phyloP scores from a whole-genome alignment of 202 grass and related monocot genomes.

The Saccharum hybrid region DNA sequence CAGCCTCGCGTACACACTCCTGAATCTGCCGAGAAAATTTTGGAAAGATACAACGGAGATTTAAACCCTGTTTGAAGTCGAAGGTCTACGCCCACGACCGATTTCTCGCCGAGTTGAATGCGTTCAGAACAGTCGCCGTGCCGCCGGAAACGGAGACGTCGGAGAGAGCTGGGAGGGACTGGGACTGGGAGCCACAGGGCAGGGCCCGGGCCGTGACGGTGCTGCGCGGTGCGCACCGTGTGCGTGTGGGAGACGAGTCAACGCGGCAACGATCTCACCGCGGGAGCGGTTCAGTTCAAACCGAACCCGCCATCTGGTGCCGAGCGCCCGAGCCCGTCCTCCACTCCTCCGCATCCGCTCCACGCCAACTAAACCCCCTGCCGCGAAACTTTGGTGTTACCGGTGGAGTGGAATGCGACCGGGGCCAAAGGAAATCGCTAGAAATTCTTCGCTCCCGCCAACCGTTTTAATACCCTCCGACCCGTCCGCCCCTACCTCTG shows the following conservation, averaged over 20 bases:
- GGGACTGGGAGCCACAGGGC: background rate
- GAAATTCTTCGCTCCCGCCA: slow-evolving; percentile 27
- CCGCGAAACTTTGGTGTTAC: background rate
- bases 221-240: background rate
- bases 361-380: slow-evolving; percentile 52
- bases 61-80: background rate
- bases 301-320: slow-evolving; percentile 48
- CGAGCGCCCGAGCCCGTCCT: too few relatives aligned
- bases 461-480: slow-evolving; percentile 55
- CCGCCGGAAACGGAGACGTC: background rate
- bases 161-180: too few relatives aligned
- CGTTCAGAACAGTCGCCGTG: slow-evolving; percentile 28
- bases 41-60: slow-evolving; percentile 4
- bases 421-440: background rate
- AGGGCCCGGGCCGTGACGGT: background rate
- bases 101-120: slow-evolving; percentile 30
- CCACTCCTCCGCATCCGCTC: background rate
- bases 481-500: background rate
- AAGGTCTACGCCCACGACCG: background rate
- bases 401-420: slow-evolving; percentile 8
- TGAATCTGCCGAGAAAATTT: slow-evolving; percentile 3
- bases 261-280: slow-evolving; percentile 47
- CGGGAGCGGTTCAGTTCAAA: slow-evolving; percentile 46
- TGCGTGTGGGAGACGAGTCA: slow-evolving; percentile 42
- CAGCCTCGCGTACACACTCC: background rate